Evolutionary conservation across 441 rosid genomes (phyloP), one percentile per base, ranked within the genome.

Genomic region (Populus trichocarpa): DNA sequence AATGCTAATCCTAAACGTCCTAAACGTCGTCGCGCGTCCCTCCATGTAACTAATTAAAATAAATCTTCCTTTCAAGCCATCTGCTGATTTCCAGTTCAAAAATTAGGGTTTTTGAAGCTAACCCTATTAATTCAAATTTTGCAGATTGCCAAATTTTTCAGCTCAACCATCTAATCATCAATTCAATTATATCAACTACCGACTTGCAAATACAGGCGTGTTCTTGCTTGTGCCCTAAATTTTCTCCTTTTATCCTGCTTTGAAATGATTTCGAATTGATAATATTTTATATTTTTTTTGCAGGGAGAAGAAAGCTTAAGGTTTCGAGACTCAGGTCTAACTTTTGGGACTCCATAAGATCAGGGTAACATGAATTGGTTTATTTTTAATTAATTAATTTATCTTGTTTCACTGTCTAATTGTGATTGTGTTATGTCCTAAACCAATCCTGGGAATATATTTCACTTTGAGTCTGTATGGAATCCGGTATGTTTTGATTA

Each of bases 341-440:
- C 72, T 90, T 96, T 84, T 96, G 98, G 99, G 94, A 93, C 61
- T 89, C 91, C 76, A 89, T 96, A 50, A 89, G 86, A 90, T 87
- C 96, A 59, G 97, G 97, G 99, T 93, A 92, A 74, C 66, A 26
- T 65, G 22, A 69, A 64, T 9, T 70, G 13, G 70, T 36, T 75
- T 8, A 69, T 69, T n/a, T 68, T 71, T n/a, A 81, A 32, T 40
- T 69, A 33, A 18, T 4, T 61, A n/a, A 25, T 11, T 4, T 23
- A 16, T 71, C 22, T 28, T 16, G 75, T 53, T 53, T 20, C 67
- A 9, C 42, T 9, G 26, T 36, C 22, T 26, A 50, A 57, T 69
- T 69, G 12, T 33, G 42, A n/a, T 9, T 25, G 35, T 42, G 1
- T 40, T 70, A 40, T 40, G 22, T 5, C 61, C 50, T 40, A 40